Evolutionary conservation across 495 filamentous ascomycete species (phyloP), one percentile per base, ranked within the genome.

Genomic region (Penicillium paradoxum): DNA sequence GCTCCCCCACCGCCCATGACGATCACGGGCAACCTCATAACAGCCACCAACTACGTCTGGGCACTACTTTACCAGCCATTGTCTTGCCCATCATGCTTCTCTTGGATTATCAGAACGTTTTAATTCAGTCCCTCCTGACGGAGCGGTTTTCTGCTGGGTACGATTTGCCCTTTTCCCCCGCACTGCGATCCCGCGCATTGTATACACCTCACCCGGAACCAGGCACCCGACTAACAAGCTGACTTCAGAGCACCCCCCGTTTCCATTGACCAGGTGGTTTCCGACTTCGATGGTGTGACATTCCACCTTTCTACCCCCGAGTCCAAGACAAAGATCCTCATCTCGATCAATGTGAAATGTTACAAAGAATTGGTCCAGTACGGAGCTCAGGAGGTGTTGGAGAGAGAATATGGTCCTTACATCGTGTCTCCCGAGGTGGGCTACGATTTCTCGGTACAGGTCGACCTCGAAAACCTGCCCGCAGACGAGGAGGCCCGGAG

Each of bases 281-380:
- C 91, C 59, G 93, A 99, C 68, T 99, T 99, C 67, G 93, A 99
- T 69, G 90, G 90, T 58, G 92, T 96, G 48, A 93, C 86, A 53
- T 99, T 97, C 73, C 93, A 99, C 71, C 85, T 99, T 56, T 97
- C 91, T 24, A 99, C 93, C 7, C 95, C 91, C 27, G 89, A 96
- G 63, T 76, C 84, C 49, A 97, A 95, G 78, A 83, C 89, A 36
- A 88, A 91, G 73, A 96, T 97, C 61, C 79, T 93, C 40, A 83
- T 99, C 34, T 97, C 92, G 19, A 88, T 99, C 61, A 79, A 88
- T 59, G 85, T 99, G 54, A 89, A 91, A 74, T 99, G 93, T 76
- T 99, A 86, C 80, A 78, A 80, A 49, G 95, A 99, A 68, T 79
- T 99, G 30, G 78, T 97, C 17, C 79, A 88, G 55, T 96, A 97